Base-by-base conservation (phyloP, 768 basidiomycete species). In the Tricholoma furcatifolium region DNA sequence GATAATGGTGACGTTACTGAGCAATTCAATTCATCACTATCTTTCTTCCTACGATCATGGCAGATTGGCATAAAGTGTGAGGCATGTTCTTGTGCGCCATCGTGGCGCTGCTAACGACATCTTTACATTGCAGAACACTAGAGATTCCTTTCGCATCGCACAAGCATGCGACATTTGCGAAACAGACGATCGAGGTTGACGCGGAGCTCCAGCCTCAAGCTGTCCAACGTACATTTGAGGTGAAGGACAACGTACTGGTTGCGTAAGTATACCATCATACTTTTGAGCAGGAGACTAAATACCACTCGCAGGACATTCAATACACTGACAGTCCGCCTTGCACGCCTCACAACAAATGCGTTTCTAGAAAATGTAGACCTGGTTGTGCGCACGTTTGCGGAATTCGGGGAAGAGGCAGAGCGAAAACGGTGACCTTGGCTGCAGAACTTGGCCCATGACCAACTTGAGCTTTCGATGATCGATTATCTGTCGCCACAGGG, bases 341-440 rank as follows among this genome's bases (percentile, higher is more conserved):
- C 91, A 3, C 82, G 94, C 51, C 75, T 97, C 43, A 82, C 87
- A 0, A 76, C 88, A 44, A 97, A 97, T 60, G 85, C 85, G 12
- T 95, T 91, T 70, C 76, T 97, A 43, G 93, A 96, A 65, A 94
- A 93, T 61, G 78, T 93, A 30, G 91, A 95, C 64, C 77, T 97
- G 32, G 82, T 95, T 43, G 78, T 87, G 11, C 84, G 90, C 36
- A 95, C 93, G 17, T 75, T 97, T 55, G 81, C 82, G 43, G 84
- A 86, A 56, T 96, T 94, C 67, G 85, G 84, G 10, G 82, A 86
- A 50, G 82, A 86, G 51, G 84, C 87, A 15, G 78, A 73, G 34
- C 62, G 61, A 38, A 51, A 40, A 10, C 17, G 48, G 24, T 43
- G 31, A n/a, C n/a, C n/a, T n/a, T n/a, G n/a, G n/a, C n/a, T n/a